Evolutionary conservation across 2,329 filamentous ascomycete species (phyloP).

Genomic region (Penicillium freii): DNA sequence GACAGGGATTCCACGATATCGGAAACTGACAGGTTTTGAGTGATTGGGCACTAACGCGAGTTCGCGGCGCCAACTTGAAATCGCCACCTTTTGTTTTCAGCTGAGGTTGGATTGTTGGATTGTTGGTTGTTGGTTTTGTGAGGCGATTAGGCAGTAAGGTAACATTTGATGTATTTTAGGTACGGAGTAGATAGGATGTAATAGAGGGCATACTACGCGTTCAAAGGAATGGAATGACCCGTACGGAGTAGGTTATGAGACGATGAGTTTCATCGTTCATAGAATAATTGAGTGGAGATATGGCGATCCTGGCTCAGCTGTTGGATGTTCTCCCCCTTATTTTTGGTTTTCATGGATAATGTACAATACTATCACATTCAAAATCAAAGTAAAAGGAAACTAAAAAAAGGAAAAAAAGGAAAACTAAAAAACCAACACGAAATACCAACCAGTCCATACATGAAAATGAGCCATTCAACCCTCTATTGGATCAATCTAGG

Average conservation of each 20-base stretch:
- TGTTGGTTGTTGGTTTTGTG: not conserved
- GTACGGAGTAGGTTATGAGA: slow-evolving; percentile 16
- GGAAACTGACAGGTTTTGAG: slow-evolving; percentile 14
- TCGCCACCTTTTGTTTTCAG: slow-evolving; percentile 1
- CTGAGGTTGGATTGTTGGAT: not conserved
- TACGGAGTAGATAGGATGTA: too few relatives aligned
- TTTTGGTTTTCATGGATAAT: not conserved
- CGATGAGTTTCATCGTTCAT: slow-evolving; percentile 20
- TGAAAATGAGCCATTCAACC: not conserved
- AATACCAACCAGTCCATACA: too few relatives aligned
- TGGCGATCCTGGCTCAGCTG: not conserved
- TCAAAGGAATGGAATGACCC: slow-evolving; percentile 7
- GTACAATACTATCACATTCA: not conserved
- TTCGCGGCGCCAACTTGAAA: slow-evolving; percentile 15
- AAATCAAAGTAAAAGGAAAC: not conserved
- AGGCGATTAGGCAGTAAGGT: not conserved
- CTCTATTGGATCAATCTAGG: slow-evolving; percentile 20
- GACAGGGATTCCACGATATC: slow-evolving; percentile 4
- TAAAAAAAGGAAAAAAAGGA: too few relatives aligned
- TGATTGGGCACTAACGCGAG: slow-evolving; percentile 10
- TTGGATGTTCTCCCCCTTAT: not conserved
- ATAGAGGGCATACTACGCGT: not conserved
- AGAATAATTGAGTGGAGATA: slow-evolving; percentile 1
- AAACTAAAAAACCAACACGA: too few relatives aligned
- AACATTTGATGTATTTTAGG: too few relatives aligned